A percentile compares a stretch with the other conserved stretches of the same genome.
Conservation (phyloP, 148 eudicot species). For the Mesembryanthemum crystallinum region DNA sequence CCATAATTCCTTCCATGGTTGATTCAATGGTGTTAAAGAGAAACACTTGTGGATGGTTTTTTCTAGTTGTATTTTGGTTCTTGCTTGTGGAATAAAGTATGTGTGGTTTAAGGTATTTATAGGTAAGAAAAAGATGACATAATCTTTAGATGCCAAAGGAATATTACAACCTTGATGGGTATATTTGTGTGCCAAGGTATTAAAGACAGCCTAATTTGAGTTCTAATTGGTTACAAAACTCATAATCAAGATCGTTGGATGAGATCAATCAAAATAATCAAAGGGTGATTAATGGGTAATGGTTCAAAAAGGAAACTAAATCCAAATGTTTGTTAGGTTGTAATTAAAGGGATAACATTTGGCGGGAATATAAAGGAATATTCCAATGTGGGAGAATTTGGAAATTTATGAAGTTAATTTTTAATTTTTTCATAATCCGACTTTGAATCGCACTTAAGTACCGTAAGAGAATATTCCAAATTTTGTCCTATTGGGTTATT, state of each 20-base stretch:
- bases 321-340: not conserved
- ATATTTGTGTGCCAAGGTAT: not conserved
- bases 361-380: not conserved
- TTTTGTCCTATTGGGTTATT: no score
- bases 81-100: not conserved
- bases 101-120: constrained; percentile 33
- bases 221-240: not conserved
- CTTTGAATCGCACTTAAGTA: constrained; percentile 4
- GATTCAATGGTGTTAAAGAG: no score
- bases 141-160: constrained; percentile 32
- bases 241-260: constrained; percentile 3
- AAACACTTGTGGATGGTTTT: not conserved
- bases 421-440: not conserved
- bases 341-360: not conserved
- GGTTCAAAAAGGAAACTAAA: not conserved
- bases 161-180: constrained; percentile 19
- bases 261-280: not conserved
- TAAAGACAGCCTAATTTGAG: constrained; percentile 12
- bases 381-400: not conserved
- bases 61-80: not conserved
- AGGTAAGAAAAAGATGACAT: not conserved
- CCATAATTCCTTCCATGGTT: constrained; percentile 55
- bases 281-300: not conserved
- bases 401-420: not conserved
- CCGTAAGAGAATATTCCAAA: no score